Conservation (phyloP, 805 yeast species). For the Yarrowia keelungensis region DNA sequence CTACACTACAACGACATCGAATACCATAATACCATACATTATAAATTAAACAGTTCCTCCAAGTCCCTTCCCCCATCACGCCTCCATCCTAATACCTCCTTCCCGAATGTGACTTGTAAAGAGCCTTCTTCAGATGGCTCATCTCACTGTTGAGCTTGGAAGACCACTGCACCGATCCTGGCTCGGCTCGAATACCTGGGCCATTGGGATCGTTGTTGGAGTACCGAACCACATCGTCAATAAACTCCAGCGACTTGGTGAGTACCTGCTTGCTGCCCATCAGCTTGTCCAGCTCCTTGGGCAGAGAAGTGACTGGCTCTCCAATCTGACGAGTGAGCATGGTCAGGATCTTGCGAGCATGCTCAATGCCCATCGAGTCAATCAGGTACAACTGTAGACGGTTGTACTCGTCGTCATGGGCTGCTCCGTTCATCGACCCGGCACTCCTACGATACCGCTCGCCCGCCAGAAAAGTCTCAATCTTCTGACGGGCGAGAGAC, state of each 20-base stretch:
- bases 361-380: slow-evolving; percentile 8
- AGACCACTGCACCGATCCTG: slow-evolving; percentile 20
- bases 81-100: neutral
- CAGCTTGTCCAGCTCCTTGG: slow-evolving; percentile 11
- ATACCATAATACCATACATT: neutral
- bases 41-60: slow-evolving; percentile 10
- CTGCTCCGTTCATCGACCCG: slow-evolving; percentile 1
- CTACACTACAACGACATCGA: neutral
- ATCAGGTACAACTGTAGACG: slow-evolving; percentile 31
- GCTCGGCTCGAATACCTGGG: slow-evolving; percentile 6
- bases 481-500: slow-evolving; percentile 15
- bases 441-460: slow-evolving; percentile 19
- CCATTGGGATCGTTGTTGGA: slow-evolving; percentile 16
- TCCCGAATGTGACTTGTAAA: slow-evolving; percentile 3
- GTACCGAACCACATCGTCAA: slow-evolving; percentile 20
- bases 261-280: neutral
- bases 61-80: neutral
- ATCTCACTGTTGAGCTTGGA: slow-evolving; percentile 10
- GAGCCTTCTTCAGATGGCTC: neutral
- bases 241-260: slow-evolving; percentile 4
- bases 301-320: slow-evolving; percentile 24
- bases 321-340: slow-evolving; percentile 9
- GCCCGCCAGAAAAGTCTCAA: neutral
- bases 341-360: slow-evolving; percentile 10
- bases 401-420: slow-evolving; percentile 5